Conservation (phyloP, 805 yeast genomes). For the Metschnikowia corniflorae region DNA sequence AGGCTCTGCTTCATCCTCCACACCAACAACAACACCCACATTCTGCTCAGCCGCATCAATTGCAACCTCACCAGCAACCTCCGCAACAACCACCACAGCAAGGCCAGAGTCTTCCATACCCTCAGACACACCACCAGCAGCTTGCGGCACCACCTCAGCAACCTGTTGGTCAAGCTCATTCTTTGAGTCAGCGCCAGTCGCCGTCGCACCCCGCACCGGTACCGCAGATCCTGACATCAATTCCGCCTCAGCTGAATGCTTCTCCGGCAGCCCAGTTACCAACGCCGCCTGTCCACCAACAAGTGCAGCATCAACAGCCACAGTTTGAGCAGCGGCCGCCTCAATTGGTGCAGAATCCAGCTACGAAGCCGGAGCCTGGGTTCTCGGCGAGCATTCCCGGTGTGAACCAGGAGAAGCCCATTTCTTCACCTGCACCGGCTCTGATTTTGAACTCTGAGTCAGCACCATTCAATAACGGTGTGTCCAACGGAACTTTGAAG, state of each 20-base stretch:
- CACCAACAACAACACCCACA: neutral
- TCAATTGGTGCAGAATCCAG: too few relatives aligned
- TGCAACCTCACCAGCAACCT: slow-evolving; percentile 6
- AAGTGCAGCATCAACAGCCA: slow-evolving; percentile 2
- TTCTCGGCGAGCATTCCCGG: too few relatives aligned
- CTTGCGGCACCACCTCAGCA: neutral
- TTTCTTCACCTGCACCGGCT: too few relatives aligned
- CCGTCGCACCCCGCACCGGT: neutral
- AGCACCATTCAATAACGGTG: too few relatives aligned
- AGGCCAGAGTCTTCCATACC: neutral
- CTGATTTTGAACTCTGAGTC: neutral
- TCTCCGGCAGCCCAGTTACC: neutral
- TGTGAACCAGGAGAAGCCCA: too few relatives aligned
- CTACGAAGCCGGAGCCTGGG: too few relatives aligned
- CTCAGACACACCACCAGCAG: too few relatives aligned
- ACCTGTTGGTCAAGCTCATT: neutral
- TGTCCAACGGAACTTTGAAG: slow-evolving; percentile 21
- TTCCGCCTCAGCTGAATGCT: neutral
- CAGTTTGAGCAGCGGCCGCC: too few relatives aligned
- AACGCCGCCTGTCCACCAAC: neutral
- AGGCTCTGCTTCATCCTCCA: slow-evolving; percentile 1
- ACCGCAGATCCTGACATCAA: neutral
- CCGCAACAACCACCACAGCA: neutral
- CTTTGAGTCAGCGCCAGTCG: neutral
- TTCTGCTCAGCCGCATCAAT: slow-evolving; percentile 1